A percentile compares a stretch with the other conserved stretches of the same genome.
phyloP scores from a whole-genome alignment of 345 rosid genomes.

The Brassica rapa region DNA sequence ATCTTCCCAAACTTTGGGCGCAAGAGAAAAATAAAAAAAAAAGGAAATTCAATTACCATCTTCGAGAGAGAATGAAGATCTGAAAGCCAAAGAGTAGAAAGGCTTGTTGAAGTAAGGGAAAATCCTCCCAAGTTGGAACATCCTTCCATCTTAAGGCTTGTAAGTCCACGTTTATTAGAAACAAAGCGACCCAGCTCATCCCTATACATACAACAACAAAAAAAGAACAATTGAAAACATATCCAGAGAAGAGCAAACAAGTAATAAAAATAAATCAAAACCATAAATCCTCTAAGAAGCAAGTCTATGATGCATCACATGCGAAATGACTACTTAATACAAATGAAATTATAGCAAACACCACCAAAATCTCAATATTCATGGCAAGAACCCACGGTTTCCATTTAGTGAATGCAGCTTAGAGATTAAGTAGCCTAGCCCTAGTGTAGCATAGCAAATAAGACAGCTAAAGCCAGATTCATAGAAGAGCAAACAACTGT shows the following conservation, averaged over 20 bases:
- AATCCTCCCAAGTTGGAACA: conserved; percentile 86
- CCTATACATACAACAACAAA: conserved; percentile 43
- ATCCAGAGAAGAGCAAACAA: conserved; percentile 9
- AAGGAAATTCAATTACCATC: conserved; percentile 54
- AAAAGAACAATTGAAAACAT: conserved; percentile 25
- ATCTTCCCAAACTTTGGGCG: not conserved
- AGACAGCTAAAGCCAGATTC: no score
- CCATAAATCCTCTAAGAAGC: not conserved
- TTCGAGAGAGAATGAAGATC: conserved; percentile 73
- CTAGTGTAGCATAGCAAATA: no score
- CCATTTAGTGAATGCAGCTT: not conserved
- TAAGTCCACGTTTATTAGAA: conserved; percentile 81
- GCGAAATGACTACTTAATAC: not conserved
- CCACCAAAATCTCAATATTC: not conserved
- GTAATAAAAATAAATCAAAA: not conserved
- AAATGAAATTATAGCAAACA: not conserved
- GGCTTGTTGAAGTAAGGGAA: conserved; percentile 76
- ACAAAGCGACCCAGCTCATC: conserved; percentile 95
- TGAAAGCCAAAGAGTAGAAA: conserved; percentile 86
- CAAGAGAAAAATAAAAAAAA: not conserved
- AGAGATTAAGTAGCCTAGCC: no score
- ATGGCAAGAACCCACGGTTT: not conserved
- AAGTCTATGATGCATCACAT: not conserved
- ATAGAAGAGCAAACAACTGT: no score
- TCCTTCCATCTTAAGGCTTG: conserved; percentile 90